Percentiles rank a stretch among this genome's conserved stretches.
phyloP scores from a whole-genome alignment of 192 early-diverging fungal species.

The Podila horticola region DNA sequence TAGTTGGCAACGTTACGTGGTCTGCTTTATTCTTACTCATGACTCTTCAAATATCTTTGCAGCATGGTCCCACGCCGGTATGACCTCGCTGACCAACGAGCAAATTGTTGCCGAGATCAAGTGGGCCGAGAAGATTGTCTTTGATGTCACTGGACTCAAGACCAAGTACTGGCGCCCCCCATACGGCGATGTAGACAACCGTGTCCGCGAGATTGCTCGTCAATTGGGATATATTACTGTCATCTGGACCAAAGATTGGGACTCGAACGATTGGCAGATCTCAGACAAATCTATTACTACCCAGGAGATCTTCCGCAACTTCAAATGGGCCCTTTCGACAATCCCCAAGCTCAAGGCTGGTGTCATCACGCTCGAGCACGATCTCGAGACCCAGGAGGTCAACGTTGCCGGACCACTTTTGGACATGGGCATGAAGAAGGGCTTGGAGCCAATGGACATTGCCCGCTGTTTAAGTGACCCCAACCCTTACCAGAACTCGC shows the following conservation, averaged over 20 bases:
- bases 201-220: conserved; percentile 62
- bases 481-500: conserved; percentile 45
- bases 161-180: conserved; percentile 66
- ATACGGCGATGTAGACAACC: conserved; percentile 75
- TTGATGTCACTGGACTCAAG: conserved; percentile 57
- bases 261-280: conserved; percentile 65
- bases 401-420: conserved; percentile 55
- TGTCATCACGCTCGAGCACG: conserved; percentile 64
- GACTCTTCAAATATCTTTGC: not conserved
- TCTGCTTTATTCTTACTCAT: not conserved
- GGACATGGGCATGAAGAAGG: conserved; percentile 48
- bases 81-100: conserved; percentile 64
- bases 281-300: conserved; percentile 44
- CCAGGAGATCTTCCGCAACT: conserved; percentile 35
- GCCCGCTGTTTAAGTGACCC: conserved; percentile 38
- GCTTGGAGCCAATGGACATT: conserved; percentile 49
- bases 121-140: conserved; percentile 55
- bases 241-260: conserved; percentile 62
- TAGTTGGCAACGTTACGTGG: not conserved
- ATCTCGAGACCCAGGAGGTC: conserved; percentile 58
- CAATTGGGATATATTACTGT: conserved; percentile 64
- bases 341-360: conserved; percentile 56
- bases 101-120: conserved; percentile 65
- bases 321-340: conserved; percentile 56
- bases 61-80: conserved; percentile 63